A percentile compares a stretch with the other conserved stretches of the same genome.
These are phyloP conservation scores for Cystofilobasidium bisporidii DNA, from an alignment of 768 basidiomycete genomes.

Conservation along the genomic window DNA sequence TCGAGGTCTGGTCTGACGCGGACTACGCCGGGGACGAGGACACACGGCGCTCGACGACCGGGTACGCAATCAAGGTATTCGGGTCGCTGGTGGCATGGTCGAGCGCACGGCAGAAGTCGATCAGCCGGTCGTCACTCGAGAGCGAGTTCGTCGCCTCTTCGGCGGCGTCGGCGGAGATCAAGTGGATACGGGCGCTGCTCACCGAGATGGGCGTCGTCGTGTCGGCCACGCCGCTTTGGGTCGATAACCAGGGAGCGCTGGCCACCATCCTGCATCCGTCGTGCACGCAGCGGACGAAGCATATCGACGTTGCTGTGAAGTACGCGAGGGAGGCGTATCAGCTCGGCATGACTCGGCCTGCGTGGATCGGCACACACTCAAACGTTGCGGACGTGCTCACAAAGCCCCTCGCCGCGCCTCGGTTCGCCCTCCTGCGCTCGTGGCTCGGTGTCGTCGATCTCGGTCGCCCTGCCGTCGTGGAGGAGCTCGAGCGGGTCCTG, in stretches of 20 bases:
- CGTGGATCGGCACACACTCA: no score
- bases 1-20: conserved; percentile 9
- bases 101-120: neutral
- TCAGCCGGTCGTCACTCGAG: conserved; percentile 13
- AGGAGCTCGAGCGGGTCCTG: no score
- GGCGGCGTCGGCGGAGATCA: neutral
- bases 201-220: neutral
- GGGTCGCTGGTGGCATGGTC: conserved; percentile 11
- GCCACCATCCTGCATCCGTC: neutral
- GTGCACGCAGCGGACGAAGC: conserved; percentile 7
- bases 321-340: neutral
- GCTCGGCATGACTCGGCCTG: no score
- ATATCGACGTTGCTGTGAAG: conserved; percentile 18
- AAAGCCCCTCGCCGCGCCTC: no score
- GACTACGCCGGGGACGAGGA: conserved; percentile 17
- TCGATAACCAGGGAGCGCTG: conserved; percentile 20
- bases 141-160: conserved; percentile 14
- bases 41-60: neutral
- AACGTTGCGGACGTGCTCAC: no score
- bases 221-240: neutral
- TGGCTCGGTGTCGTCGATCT: no score
- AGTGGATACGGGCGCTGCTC: neutral
- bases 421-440: no score
- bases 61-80: neutral
- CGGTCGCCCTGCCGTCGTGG: no score